These are phyloP conservation scores for Lentinus tigrinus DNA, from an alignment of 768 basidiomycete genomes.

Conservation along the genomic window DNA sequence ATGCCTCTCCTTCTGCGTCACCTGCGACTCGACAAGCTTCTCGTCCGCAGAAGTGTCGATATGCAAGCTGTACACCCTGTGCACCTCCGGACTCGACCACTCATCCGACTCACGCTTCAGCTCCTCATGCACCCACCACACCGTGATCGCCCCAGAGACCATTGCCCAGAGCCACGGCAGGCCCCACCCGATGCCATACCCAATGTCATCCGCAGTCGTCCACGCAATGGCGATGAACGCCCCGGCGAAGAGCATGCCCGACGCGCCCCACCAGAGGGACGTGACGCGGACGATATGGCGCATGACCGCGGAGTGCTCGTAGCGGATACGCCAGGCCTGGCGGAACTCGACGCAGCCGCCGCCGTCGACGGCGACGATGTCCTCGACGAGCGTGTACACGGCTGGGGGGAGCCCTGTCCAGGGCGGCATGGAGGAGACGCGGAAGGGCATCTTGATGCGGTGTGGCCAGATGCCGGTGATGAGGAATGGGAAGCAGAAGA, in stretches of 20 bases:
- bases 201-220: slow-evolving; percentile 26
- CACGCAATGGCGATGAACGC: slow-evolving; percentile 26
- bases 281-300: slow-evolving; percentile 25
- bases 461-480: slow-evolving; percentile 28
- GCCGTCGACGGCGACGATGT: slow-evolving; percentile 33
- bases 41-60: slow-evolving; percentile 15
- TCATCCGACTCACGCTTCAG: slow-evolving; percentile 12
- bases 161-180: slow-evolving; percentile 33
- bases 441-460: slow-evolving; percentile 26
- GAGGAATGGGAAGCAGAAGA: slow-evolving; percentile 27
- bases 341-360: slow-evolving; percentile 32
- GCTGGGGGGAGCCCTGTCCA: slow-evolving; percentile 28
- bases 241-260: slow-evolving; percentile 21
- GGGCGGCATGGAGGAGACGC: slow-evolving; percentile 30
- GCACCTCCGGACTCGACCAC: slow-evolving; percentile 15
- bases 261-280: slow-evolving; percentile 26
- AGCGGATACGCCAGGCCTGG: slow-evolving; percentile 32
- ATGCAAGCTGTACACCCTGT: slow-evolving; percentile 12
- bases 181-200: slow-evolving; percentile 29
- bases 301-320: slow-evolving; percentile 29
- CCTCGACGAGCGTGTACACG: slow-evolving; percentile 31
- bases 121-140: slow-evolving; percentile 15
- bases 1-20: not conserved
- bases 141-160: slow-evolving; percentile 12
- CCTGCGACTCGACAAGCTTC: slow-evolving; percentile 5